Base-by-base conservation (phyloP, 441 rosid species). In the Codiaeum variegatum region DNA sequence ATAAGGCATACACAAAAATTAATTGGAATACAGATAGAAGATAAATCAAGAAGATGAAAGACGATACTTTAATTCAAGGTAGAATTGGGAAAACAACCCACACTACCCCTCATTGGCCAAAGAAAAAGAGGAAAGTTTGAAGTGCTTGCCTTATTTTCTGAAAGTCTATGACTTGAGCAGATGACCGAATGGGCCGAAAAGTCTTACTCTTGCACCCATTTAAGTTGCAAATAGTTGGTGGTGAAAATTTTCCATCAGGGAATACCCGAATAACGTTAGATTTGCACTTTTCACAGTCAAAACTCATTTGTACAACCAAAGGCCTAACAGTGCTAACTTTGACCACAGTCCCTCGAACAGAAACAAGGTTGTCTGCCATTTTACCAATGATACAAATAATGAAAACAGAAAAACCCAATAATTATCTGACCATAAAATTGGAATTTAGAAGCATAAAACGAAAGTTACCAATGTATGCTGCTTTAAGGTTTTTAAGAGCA, bases 271-370 rank as follows among this genome's bases (percentile, higher is more conserved):
- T 40, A 60, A 91, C 88, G 69, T 80, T 83, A 69, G 89, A 83
- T 77, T 87, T 91, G 67, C 98, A 95, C 81, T 93, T 91, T 44
- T 75, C 86, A 83, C 97, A 95, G 58, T 89, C 85, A 77, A 91
- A 93, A 77, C 75, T 79, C 97, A 95, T 83, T 80, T 85, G 89
- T 38, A 88, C 78, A 65, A 90, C 98, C 72, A 95, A 83, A 54
- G 98, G 99, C 90, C 89, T 91, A 40, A 91, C 98, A 15, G 87
- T 89, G 91, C 97, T 93, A 75, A 82, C 91, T 88, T 95, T 95
- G 40, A 93, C 92, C 24, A 93, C 93, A 0, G 94, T 89, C 59
- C 98, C 99, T 70, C 90, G 89, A 66, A 95, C 88, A 32, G 99
- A 90, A 63, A 93, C 97, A 79, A 95, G 95, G 85, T 93, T 95